phyloP scores from a whole-genome alignment of 371 early-diverging fungal genomes.

The Syncephalastrum monosporum region DNA sequence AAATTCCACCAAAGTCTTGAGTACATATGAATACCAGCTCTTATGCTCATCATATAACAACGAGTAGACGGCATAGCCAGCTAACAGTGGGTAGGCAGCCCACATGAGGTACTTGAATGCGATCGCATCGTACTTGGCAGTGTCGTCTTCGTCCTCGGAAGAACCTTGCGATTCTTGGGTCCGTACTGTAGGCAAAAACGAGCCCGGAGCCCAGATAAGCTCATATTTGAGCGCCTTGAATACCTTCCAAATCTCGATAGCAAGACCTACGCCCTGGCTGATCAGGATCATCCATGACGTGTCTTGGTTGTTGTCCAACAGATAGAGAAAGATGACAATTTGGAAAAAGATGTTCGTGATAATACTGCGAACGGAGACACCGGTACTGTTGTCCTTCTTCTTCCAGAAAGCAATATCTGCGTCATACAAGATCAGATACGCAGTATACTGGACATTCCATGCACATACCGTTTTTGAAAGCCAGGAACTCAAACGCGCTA shows the following conservation, averaged over 20 bases:
- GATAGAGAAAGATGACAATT: conserved; percentile 83
- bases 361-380: conserved; percentile 85
- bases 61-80: conserved; percentile 84
- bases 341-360: conserved; percentile 84
- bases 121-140: conserved; percentile 85
- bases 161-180: conserved; percentile 35
- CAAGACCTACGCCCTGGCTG: conserved; percentile 73
- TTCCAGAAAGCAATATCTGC: conserved; percentile 92
- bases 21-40: conserved; percentile 91
- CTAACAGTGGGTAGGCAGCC: conserved; percentile 78
- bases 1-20: conserved; percentile 85
- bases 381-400: conserved; percentile 75
- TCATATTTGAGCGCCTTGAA: conserved; percentile 80
- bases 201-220: conserved; percentile 43
- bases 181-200: conserved; percentile 34
- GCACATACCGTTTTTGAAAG: conserved; percentile 86
- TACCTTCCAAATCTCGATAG: conserved; percentile 92
- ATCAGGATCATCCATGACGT: conserved; percentile 88
- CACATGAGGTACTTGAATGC: conserved; percentile 87
- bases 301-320: conserved; percentile 84
- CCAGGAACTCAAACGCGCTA: conserved; percentile 89
- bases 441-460: not conserved
- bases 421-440: not conserved
- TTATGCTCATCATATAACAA: conserved; percentile 84
- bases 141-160: conserved; percentile 71